Evolutionary conservation across 352 stramenopile species (phyloP), one percentile per base, ranked within the genome.

Genomic region (Blastocystis sp.): DNA sequence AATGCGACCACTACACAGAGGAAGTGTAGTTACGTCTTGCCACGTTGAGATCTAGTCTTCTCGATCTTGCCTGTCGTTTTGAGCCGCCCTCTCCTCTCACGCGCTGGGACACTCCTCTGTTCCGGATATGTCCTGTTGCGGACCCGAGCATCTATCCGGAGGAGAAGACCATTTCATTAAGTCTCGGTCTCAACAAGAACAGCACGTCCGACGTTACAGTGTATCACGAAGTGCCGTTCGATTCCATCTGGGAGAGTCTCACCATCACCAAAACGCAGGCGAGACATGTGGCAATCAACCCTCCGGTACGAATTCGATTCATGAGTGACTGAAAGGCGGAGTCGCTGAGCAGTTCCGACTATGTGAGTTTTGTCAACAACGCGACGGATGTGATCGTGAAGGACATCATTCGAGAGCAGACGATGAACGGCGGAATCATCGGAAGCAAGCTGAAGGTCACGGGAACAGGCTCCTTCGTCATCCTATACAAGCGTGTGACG

Each of bases 81-180:
- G 73, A 84, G 48, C 59, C 73, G 14, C 73, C 73, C 75, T 73
- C 54, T 36, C 73, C 73, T 84, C 59, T 73, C 11, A 84, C 73
- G 9, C 73, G 73, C 21, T 84, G 73, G 73, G 73, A 84, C 24
- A 73, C 73, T 36, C 73, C 73, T 56, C 59, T 84, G 0, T 73
- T 84, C 32, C 73, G 59, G 16, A 38, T 84, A 24, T 84, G 67
- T 61, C 21, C 46, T 38, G 49, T 78, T 8, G 67, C 34, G 38
- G 67, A 78, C 11, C 9, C 67, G 4, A 57, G 36, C 4, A 21
- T 42, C 3, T 78, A 57, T 40, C 18, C 56, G 67, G 63, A 75
- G 4, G 63, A n/a, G 24, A 48, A 6, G n/a, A 29, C 63, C 18
- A 8, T 49, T 11, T 29, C 32, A 29, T 32, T 75, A 2, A 7